Evolutionary conservation across 2,329 filamentous ascomycete species (phyloP), one percentile per base, ranked within the genome.

Genomic region (Pseudogymnoascus sp.): DNA sequence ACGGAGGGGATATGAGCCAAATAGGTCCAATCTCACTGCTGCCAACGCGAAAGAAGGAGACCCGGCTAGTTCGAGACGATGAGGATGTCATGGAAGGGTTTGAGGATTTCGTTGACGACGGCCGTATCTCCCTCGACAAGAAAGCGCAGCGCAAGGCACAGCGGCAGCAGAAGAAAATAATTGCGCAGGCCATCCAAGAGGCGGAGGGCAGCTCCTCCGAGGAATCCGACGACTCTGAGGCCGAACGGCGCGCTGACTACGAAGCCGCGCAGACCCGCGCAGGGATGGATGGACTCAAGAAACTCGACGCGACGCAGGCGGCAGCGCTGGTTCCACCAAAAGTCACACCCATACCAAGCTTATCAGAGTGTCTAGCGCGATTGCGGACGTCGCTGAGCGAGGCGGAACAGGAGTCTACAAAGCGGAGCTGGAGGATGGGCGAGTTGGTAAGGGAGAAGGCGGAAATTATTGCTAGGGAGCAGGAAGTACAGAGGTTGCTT

Each of bases 71-170:
- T 5, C 82, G 80, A 39, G 91, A 96, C 33, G 92, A 97, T 67
- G 92, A 97, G 70, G 90, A 97, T 68, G 81, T 96, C 0, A 89
- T 89, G 35, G 94, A 97, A 74, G 92, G 91, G 0, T 97, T 95
- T 66, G 92, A 97, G 62, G 87, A 92, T 59, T 96, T 89, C 67
- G 89, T 94, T 7, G 89, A 94, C 38, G 90, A 96, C 69, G 90
- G 89, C 7, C 83, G 83, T 6, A 82, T 96, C 8, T 82, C 89
- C 1, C 77, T 96, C 0, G 90, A 91, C 33, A 84, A 81, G 63
- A 89, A 88, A 62, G 90, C 90, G 0, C 89, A 94, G 72, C 83
- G 82, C 18, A 89, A 90, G 65, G 86, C 82, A 0, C 77, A 81
- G 56, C 79, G 78, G 59, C 81, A 80, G 45, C 82, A 89, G 28